These are phyloP conservation scores for Noccaea caerulescens DNA, from an alignment of 345 rosid species.

Conservation along the genomic window DNA sequence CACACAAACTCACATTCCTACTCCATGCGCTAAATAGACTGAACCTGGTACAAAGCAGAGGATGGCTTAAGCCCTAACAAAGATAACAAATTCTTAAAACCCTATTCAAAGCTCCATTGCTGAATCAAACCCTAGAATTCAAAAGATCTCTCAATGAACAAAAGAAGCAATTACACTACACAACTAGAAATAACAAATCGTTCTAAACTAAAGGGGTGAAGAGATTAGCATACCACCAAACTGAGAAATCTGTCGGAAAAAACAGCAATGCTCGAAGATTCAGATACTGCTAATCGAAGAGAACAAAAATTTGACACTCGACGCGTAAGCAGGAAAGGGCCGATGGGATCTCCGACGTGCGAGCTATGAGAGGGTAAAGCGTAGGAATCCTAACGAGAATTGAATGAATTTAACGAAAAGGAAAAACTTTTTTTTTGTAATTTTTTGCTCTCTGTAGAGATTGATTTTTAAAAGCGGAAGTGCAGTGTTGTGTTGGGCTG, in stretches of 20 bases:
- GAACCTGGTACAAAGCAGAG: neutral
- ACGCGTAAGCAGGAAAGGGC: neutral
- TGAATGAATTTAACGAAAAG: neutral
- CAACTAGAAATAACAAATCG: neutral
- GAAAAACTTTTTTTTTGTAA: neutral
- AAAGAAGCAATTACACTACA: neutral
- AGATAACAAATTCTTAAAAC: neutral
- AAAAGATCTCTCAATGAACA: slow-evolving; percentile 11
- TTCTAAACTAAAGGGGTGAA: neutral
- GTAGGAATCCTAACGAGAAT: neutral
- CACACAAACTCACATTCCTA: no score
- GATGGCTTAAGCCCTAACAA: neutral
- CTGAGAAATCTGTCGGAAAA: neutral
- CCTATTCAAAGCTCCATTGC: neutral
- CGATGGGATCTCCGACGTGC: slow-evolving; percentile 28
- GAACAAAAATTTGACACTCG: neutral
- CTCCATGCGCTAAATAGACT: neutral
- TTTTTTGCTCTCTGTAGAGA: neutral
- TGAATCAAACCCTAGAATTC: slow-evolving; percentile 28
- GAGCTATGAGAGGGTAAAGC: slow-evolving; percentile 13
- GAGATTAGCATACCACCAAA: slow-evolving; percentile 30
- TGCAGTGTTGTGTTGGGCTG: slow-evolving; percentile 21
- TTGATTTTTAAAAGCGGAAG: slow-evolving; percentile 4
- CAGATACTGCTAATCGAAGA: neutral
- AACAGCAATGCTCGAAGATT: neutral